These are phyloP conservation scores for Fusarium sororula DNA, from an alignment of 2,329 filamentous ascomycete genomes.

Conservation along the genomic window DNA sequence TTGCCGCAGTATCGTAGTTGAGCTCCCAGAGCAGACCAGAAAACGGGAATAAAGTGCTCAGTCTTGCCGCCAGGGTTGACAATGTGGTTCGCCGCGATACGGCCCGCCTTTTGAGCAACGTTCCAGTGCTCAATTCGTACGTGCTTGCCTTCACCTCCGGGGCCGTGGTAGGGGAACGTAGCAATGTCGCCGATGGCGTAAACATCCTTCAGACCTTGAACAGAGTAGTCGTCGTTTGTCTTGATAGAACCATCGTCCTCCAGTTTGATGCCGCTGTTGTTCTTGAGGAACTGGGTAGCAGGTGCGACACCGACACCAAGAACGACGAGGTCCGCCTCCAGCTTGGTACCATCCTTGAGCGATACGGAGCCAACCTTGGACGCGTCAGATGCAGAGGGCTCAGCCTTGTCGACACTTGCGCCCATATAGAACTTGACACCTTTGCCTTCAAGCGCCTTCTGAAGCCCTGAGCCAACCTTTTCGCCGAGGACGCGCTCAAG, in stretches of 20 bases:
- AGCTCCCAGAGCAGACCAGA: constrained; percentile 92
- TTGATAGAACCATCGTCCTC: constrained; percentile 86
- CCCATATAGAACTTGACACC: constrained; percentile 89
- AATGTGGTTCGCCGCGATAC: constrained; percentile 81
- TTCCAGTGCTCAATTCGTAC: constrained; percentile 98
- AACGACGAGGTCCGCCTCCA: constrained; percentile 90
- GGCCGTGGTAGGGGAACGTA: constrained; percentile 92
- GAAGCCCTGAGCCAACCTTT: constrained; percentile 82
- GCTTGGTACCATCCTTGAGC: constrained; percentile 84
- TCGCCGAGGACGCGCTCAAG: constrained; percentile 87
- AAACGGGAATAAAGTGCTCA: constrained; percentile 87
- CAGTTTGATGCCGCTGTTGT: constrained; percentile 74
- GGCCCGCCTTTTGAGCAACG: constrained; percentile 92
- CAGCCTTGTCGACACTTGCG: constrained; percentile 84
- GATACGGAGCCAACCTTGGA: constrained; percentile 81
- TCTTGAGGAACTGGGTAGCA: constrained; percentile 81
- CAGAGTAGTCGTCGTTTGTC: constrained; percentile 81
- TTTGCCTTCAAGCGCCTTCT: constrained; percentile 80
- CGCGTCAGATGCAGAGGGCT: constrained; percentile 72
- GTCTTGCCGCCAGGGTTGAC: constrained; percentile 68
- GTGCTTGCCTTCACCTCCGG: constrained; percentile 76
- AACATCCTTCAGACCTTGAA: constrained; percentile 80
- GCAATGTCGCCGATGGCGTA: constrained; percentile 97
- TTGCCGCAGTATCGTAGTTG: constrained; percentile 96
- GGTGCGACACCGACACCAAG: constrained; percentile 90